Percentiles rank a stretch among this genome's conserved stretches.
These are phyloP conservation scores for Citrullus amarus DNA, from an alignment of 306 rosid species.

Conservation along the genomic window DNA sequence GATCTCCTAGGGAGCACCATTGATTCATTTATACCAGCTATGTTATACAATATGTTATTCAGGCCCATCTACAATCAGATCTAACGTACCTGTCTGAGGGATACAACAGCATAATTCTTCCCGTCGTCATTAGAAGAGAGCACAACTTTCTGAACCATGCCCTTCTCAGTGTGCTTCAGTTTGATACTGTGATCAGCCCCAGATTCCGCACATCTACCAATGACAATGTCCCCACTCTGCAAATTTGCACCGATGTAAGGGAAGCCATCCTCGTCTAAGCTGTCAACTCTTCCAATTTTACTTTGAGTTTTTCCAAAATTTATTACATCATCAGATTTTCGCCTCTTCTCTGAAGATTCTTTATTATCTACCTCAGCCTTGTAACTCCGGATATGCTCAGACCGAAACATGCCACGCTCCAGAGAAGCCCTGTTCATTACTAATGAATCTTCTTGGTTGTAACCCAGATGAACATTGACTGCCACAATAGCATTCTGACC, in stretches of 20 bases:
- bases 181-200: slow-evolving; percentile 84
- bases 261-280: slow-evolving; percentile 91
- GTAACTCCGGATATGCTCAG: slow-evolving; percentile 86
- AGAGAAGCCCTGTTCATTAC: slow-evolving; percentile 92
- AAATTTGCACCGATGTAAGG: slow-evolving; percentile 77
- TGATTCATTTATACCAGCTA: neutral
- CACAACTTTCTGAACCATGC: slow-evolving; percentile 86
- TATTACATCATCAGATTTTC: slow-evolving; percentile 63
- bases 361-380: slow-evolving; percentile 78
- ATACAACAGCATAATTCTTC: slow-evolving; percentile 78
- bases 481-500: slow-evolving; percentile 97
- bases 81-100: slow-evolving; percentile 75
- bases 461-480: slow-evolving; percentile 88
- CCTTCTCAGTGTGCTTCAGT: slow-evolving; percentile 85
- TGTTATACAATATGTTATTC: neutral
- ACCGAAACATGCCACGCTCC: slow-evolving; percentile 96
- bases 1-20: neutral
- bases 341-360: slow-evolving; percentile 58
- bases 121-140: slow-evolving; percentile 93
- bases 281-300: slow-evolving; percentile 80
- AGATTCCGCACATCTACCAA: slow-evolving; percentile 80
- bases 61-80: neutral
- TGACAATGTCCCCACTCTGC: slow-evolving; percentile 83
- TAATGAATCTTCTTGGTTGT: slow-evolving; percentile 91
- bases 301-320: slow-evolving; percentile 84